phyloP scores from a whole-genome alignment of 768 basidiomycete genomes.

The Tephrocybe sp. region DNA sequence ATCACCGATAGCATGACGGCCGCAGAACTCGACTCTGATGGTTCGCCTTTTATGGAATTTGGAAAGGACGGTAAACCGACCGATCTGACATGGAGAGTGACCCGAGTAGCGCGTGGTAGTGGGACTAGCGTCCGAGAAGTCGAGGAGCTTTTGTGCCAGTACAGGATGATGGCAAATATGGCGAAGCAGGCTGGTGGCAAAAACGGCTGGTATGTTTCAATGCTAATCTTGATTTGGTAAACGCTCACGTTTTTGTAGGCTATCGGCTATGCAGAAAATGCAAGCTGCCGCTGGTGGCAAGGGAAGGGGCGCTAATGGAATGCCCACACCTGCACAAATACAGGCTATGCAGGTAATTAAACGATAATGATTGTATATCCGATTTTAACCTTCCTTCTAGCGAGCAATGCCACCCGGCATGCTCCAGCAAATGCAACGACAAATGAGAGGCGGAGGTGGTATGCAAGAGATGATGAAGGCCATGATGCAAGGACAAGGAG shows the following conservation, averaged over 20 bases:
- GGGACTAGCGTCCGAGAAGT: conserved; percentile 96
- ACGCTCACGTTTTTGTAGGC: conserved; percentile 39
- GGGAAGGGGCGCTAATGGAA: conserved; percentile 82
- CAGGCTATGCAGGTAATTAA: conserved; percentile 81
- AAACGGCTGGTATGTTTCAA: conserved; percentile 88
- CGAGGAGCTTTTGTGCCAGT: conserved; percentile 96
- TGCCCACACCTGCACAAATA: conserved; percentile 92
- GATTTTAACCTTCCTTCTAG: conserved; percentile 35
- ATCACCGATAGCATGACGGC: conserved; percentile 99
- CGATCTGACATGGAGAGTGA: conserved; percentile 89
- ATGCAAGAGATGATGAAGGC: conserved; percentile 99
- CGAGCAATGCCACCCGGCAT: conserved; percentile 94
- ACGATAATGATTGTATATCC: conserved; percentile 7
- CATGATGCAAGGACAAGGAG: conserved; percentile 95
- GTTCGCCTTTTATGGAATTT: conserved; percentile 82
- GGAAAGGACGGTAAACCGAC: conserved; percentile 82
- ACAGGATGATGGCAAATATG: conserved; percentile 99
- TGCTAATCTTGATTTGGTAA: too few relatives aligned
- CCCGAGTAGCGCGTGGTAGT: conserved; percentile 88
- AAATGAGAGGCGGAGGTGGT: conserved; percentile 78
- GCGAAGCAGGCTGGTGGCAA: conserved; percentile 98
- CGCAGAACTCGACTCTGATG: conserved; percentile 92
- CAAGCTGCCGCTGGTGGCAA: conserved; percentile 84
- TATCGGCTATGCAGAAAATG: conserved; percentile 92
- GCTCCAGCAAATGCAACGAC: conserved; percentile 90